Evolutionary conservation across 2,329 filamentous ascomycete species (phyloP), one percentile per base, ranked within the genome.

Genomic region (Zymoseptoria passerinii): DNA sequence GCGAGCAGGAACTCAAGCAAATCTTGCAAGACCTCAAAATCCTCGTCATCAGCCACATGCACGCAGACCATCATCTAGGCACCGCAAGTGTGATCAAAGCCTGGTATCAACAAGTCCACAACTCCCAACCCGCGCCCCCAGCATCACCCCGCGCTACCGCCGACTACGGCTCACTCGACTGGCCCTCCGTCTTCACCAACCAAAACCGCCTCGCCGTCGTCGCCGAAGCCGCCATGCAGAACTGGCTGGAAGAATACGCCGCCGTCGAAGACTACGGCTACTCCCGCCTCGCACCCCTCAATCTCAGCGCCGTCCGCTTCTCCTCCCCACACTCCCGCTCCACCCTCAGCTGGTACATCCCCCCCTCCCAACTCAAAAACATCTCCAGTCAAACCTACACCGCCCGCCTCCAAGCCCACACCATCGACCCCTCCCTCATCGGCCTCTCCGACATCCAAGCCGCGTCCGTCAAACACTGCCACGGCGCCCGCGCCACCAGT

Each of bases 61-160:
- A 99, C 73, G 94, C 94, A 4, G 94, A 99, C 75, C 94, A 99
- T 74, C 94, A 97, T 70, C 81, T 99, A 19, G 94, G 94, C 28
- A 89, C 85, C 0, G 80, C 83, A n/a, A 83, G 85, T 5, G 77
- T 97, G n/a, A 83, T 97, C 68, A 86, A 83, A 67, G 89, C 88
- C 5, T 96, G 91, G 89, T 84, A 89, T 64, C 67, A 78, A 56
- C 80, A 85, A 50, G 79, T 79, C 19, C 81, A 83, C 65, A 65
- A 67, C 28, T 61, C 68, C 20, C 61, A 71, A 16, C 73, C 75
- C 3, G 64, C 68, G 48, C 50, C 58, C 16, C 48, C 20, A 6
- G 19, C 55, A 9, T 57, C 56, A 2, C 48, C 61, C 5, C 35
- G 61, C 19, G 28, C 55, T 58, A 44, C 35, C 35, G 16, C 64